These are phyloP conservation scores for Quercus parvula DNA, from an alignment of 306 rosid genomes.

Conservation along the genomic window DNA sequence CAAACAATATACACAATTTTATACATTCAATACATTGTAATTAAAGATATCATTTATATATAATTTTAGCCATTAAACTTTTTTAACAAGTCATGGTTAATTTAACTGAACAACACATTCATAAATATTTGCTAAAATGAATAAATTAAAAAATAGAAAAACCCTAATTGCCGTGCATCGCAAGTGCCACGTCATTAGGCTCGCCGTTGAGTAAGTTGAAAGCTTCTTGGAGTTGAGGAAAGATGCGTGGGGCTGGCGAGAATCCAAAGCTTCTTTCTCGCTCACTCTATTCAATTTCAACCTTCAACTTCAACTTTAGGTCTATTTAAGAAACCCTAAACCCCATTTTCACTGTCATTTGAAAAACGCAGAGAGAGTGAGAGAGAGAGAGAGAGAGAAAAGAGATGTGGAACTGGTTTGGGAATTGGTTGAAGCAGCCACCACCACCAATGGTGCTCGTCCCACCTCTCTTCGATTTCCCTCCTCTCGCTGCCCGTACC, in stretches of 20 bases:
- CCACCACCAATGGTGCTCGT: constrained; percentile 90
- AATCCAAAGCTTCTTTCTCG: constrained; percentile 3
- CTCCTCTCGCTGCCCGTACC: constrained; percentile 90
- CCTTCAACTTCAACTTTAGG: neutral
- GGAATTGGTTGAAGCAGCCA: constrained; percentile 42
- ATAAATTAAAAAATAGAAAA: too few species aligned
- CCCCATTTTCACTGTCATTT: neutral
- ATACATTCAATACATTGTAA: too few species aligned
- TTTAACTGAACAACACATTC: too few species aligned
- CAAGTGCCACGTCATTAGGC: constrained; percentile 1
- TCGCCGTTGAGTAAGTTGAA: neutral
- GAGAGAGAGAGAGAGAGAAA: neutral
- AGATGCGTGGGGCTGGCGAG: constrained; percentile 9
- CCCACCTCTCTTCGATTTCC: constrained; percentile 95
- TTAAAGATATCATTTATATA: too few species aligned
- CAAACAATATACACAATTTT: too few species aligned
- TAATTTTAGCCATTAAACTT: too few species aligned
- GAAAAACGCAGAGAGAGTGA: neutral
- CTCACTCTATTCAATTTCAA: neutral
- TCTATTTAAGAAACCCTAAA: constrained; percentile 5
- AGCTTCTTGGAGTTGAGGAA: neutral
- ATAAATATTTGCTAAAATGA: too few species aligned
- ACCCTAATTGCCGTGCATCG: too few species aligned
- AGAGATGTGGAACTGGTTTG: constrained; percentile 67
- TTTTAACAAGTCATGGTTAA: too few species aligned